Conservation (phyloP, 306 rosid species). For the Macrotyloma uniflorum region DNA sequence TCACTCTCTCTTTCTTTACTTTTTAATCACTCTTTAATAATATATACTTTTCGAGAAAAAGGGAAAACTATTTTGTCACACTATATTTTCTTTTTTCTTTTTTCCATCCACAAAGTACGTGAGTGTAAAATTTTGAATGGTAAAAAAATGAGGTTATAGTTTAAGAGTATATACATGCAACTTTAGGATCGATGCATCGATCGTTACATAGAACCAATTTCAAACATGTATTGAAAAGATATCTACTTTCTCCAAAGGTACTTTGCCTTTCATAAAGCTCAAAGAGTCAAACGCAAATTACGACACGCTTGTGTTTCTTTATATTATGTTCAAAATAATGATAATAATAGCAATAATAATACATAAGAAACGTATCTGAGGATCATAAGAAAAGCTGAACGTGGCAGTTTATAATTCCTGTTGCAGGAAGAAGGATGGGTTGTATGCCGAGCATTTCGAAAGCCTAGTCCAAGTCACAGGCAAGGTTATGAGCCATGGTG, state of each 20-base stretch:
- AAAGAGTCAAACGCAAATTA: constrained; percentile 29
- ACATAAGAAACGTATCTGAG: neutral
- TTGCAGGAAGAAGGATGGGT: constrained; percentile 99
- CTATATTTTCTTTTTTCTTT: neutral
- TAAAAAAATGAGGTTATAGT: neutral
- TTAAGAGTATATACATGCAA: neutral
- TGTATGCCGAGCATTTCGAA: constrained; percentile 82
- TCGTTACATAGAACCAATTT: neutral
- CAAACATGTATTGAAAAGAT: constrained; percentile 30
- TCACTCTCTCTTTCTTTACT: neutral
- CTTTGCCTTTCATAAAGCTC: constrained; percentile 32
- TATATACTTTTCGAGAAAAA: neutral
- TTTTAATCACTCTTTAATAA: neutral
- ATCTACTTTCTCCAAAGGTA: constrained; percentile 36
- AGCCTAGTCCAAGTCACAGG: constrained; percentile 78
- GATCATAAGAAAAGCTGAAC: constrained; percentile 21
- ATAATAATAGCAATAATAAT: neutral
- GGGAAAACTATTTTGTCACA: neutral
- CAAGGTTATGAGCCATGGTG: constrained; percentile 70
- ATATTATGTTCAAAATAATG: neutral
- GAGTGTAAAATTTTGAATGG: neutral
- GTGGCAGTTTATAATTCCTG: neutral
- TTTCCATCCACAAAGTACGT: neutral
- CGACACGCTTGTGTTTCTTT: constrained; percentile 26
- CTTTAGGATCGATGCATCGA: neutral